Evolutionary conservation across 352 stramenopile species (phyloP), one percentile per base, ranked within the genome.

Genomic region (Phytophthora tubulina): DNA sequence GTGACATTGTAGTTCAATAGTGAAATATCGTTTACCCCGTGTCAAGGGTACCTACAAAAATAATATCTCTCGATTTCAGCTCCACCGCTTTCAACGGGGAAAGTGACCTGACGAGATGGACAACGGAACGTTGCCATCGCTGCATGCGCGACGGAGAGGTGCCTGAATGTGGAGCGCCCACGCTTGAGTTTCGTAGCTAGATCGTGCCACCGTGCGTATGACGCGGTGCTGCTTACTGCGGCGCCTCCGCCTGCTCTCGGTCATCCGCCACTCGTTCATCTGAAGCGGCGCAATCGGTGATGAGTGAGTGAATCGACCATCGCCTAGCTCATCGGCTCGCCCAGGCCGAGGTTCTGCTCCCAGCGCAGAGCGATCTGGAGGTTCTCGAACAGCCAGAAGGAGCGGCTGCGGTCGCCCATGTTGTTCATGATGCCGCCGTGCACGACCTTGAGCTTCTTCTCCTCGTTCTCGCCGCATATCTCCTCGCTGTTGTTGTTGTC

Each of bases 351-450:
- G 57, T 84, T 86, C 57, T 75, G 79, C 65, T 86, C 79, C 79
- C 79, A 86, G 39, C 76, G 79, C 38, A 86, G 53, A 33, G 79
- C 79, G 51, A 86, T 86, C 51, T 84, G 72, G 45, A 86, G 69
- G 50, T 86, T 86, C 59, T 86, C 76, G 57, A 86, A 86, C 36
- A 86, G 63, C 79, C 79, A 86, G 59, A 86, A 86, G 48, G 79
- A 86, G 44, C 76, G 79, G 44, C 76, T 84, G 38, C 79, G 79
- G 54, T 86, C 77, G 51, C 79, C 79, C 79, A 86, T 86, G 67
- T 86, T 84, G 58, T 84, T 86, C 79, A 86, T 86, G 56, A 84
- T 84, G 53, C 79, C 79, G 57, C 79, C 79, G 49, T 86, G 79
- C 21, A 82, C 79, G n/a, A 86, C 68, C 58, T 71, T 75, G 41